A percentile compares a stretch with the other conserved stretches of the same genome.
phyloP scores from a whole-genome alignment of 805 yeast genomes.

The Trichomonascus vanleenenianus region DNA sequence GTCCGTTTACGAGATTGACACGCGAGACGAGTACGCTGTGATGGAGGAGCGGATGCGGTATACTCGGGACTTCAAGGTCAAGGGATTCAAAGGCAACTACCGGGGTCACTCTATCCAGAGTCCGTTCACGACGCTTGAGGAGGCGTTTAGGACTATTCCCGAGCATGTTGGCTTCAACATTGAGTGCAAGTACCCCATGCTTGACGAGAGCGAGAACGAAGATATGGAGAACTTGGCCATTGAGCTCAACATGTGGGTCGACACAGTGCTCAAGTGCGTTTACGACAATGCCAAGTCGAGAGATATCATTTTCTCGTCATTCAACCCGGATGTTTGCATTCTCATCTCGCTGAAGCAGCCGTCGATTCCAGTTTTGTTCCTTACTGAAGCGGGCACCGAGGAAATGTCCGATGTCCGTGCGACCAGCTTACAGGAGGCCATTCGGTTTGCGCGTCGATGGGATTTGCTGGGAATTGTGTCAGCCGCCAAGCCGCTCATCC shows the following conservation, averaged over 20 bases:
- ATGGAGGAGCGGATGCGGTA: constrained; percentile 62
- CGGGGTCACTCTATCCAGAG: constrained; percentile 88
- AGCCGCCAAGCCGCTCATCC: constrained; percentile 79
- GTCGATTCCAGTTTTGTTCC: constrained; percentile 78
- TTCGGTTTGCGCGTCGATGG: constrained; percentile 87
- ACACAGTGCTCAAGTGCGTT: constrained; percentile 71
- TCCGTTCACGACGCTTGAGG: constrained; percentile 80
- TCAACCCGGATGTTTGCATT: constrained; percentile 89
- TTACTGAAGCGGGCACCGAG: constrained; percentile 82
- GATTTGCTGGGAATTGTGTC: constrained; percentile 85
- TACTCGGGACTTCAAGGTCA: constrained; percentile 80
- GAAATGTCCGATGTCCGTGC: constrained; percentile 89
- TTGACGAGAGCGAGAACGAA: constrained; percentile 84
- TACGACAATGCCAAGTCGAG: constrained; percentile 73
- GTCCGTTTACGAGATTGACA: constrained; percentile 30
- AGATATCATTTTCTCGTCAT: constrained; percentile 83
- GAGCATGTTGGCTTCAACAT: constrained; percentile 84
- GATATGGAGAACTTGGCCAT: constrained; percentile 78
- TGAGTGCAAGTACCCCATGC: constrained; percentile 92
- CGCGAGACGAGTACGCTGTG: constrained; percentile 15
- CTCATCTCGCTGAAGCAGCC: constrained; percentile 88
- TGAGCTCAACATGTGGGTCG: constrained; percentile 82
- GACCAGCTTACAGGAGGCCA: constrained; percentile 79
- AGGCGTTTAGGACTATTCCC: constrained; percentile 76
- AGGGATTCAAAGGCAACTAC: constrained; percentile 87